Percentiles rank a stretch among this genome's conserved stretches.
Evolutionary conservation across 495 filamentous ascomycete species (phyloP).

Genomic region (Halenospora varia): DNA sequence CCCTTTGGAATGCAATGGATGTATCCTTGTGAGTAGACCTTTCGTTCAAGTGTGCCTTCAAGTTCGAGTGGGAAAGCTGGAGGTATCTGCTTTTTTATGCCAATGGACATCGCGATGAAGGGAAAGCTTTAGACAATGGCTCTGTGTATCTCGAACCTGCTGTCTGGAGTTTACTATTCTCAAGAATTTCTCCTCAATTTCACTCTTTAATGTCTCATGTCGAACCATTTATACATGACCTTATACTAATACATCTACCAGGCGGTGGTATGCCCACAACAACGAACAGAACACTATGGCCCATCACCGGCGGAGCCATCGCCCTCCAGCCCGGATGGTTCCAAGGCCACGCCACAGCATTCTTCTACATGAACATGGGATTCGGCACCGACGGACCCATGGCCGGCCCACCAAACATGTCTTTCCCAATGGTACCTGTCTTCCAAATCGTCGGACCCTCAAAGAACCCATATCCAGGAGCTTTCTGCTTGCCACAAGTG

Average conservation of each 20-base stretch:
- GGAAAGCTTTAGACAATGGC: too few species aligned
- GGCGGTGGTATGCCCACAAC: slow-evolving; percentile 82
- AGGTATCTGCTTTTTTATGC: not conserved
- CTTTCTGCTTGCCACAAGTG: slow-evolving; percentile 86
- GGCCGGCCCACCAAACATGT: slow-evolving; percentile 76
- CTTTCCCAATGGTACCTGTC: slow-evolving; percentile 72
- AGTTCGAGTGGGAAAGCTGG: not conserved
- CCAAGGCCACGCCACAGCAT: slow-evolving; percentile 77
- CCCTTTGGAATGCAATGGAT: slow-evolving; percentile 98
- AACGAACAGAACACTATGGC: slow-evolving; percentile 88
- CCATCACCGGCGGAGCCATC: slow-evolving; percentile 78
- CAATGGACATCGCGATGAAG: too few species aligned
- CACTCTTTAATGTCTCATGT: too few species aligned
- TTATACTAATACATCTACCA: slow-evolving; percentile 32
- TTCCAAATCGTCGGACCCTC: slow-evolving; percentile 84
- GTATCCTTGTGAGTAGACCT: slow-evolving; percentile 79
- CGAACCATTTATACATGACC: too few species aligned
- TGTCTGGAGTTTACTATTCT: too few species aligned
- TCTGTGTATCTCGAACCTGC: too few species aligned
- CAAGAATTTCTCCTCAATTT: too few species aligned
- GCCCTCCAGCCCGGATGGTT: slow-evolving; percentile 94
- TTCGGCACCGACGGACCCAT: slow-evolving; percentile 63
- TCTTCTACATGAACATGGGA: slow-evolving; percentile 93
- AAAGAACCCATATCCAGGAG: slow-evolving; percentile 78
- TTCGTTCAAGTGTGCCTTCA: not conserved